Conservation (phyloP, 495 filamentous ascomycete genomes). For the Daldinia concentrica region DNA sequence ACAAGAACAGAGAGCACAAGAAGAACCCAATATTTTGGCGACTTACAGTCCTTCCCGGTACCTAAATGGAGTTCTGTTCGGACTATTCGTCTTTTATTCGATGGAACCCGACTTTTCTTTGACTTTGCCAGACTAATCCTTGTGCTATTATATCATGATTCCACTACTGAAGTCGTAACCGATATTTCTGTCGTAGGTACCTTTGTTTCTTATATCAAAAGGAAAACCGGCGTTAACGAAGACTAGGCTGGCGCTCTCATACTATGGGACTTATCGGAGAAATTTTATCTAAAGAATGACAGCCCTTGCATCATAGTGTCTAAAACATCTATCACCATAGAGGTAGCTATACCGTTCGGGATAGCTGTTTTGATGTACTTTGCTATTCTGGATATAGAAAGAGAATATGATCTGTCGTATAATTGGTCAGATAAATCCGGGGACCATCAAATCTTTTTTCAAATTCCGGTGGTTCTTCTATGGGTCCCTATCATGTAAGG, state of each 20-base stretch:
- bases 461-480: background rate
- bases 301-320: background rate
- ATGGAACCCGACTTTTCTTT: background rate
- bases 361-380: background rate
- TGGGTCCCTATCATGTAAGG: background rate
- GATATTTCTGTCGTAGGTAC: background rate
- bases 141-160: no score
- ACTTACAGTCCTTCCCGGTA: background rate
- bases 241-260: background rate
- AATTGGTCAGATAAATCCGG: background rate
- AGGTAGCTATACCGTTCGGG: background rate
- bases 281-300: background rate
- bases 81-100: background rate
- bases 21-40: background rate
- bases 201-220: background rate
- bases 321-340: background rate
- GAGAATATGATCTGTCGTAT: background rate
- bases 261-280: background rate
- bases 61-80: background rate
- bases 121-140: background rate
- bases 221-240: background rate
- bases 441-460: background rate
- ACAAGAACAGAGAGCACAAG: background rate
- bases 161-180: background rate
- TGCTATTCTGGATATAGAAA: background rate